Conservation (phyloP, 1,284 basidiomycete species). For the Cutaneotrichosporon arboriforme region DNA sequence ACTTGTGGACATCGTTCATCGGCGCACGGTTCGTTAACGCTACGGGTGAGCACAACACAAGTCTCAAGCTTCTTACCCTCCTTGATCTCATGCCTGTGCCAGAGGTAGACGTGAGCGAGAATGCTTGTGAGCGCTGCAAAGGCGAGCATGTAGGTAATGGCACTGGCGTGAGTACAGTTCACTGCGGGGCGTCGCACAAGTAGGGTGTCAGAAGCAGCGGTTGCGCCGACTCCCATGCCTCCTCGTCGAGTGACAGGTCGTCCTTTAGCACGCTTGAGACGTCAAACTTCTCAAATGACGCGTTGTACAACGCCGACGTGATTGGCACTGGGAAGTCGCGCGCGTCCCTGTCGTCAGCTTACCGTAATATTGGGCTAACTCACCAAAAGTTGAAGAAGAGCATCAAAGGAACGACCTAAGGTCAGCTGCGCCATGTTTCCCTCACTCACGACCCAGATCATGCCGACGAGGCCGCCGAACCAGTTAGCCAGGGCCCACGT, state of each 20-base stretch:
- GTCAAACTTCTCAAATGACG: slow-evolving; percentile 44
- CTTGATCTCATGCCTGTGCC: slow-evolving; percentile 52
- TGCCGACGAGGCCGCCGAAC: slow-evolving; percentile 44
- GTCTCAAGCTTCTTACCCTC: slow-evolving; percentile 22
- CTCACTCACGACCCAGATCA: slow-evolving; percentile 50
- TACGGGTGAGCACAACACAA: slow-evolving; percentile 9
- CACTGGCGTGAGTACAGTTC: slow-evolving; percentile 17
- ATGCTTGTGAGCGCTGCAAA: slow-evolving; percentile 52
- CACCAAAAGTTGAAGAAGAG: slow-evolving; percentile 51
- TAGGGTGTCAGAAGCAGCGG: slow-evolving; percentile 52
- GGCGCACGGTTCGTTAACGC: slow-evolving; percentile 43
- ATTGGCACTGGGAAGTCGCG: slow-evolving; percentile 44
- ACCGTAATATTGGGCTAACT: slow-evolving; percentile 17
- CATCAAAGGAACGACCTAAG: slow-evolving; percentile 47
- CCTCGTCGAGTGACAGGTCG: slow-evolving; percentile 49
- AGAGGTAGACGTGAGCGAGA: slow-evolving; percentile 51
- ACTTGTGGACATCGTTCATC: slow-evolving; percentile 47
- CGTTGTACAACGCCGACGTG: slow-evolving; percentile 44
- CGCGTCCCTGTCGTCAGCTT: slow-evolving; percentile 39
- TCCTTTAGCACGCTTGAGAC: slow-evolving; percentile 44
- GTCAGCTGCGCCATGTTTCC: background rate
- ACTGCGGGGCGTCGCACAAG: slow-evolving; percentile 34
- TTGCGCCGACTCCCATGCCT: slow-evolving; percentile 43
- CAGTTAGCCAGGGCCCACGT: slow-evolving; percentile 51
- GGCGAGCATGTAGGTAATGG: slow-evolving; percentile 46